Percentiles rank a stretch among this genome's conserved stretches.
Conservation (phyloP, 2,329 filamentous ascomycete species). For the Phyllosticta citribraziliensis region DNA sequence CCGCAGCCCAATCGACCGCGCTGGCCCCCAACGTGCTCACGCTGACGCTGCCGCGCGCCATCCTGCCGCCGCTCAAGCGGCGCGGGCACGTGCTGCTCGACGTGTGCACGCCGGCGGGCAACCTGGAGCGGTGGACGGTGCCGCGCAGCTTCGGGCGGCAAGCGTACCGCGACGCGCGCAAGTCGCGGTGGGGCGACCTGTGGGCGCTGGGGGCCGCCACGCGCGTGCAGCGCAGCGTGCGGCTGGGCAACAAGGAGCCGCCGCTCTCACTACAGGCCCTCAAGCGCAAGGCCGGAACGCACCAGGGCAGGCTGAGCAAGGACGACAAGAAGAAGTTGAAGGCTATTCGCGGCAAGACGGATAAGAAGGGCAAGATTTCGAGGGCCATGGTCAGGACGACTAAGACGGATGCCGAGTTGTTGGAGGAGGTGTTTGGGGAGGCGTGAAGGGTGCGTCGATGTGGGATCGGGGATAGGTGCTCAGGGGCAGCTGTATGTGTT, state of each 20-base stretch:
- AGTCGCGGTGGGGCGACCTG: constrained; percentile 82
- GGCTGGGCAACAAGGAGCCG: constrained; percentile 44
- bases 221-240: constrained; percentile 51
- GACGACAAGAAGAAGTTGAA: constrained; percentile 29
- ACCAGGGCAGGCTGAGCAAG: constrained; percentile 20
- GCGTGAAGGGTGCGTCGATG: no score
- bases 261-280: constrained; percentile 24
- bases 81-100: constrained; percentile 83
- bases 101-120: constrained; percentile 76
- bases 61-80: constrained; percentile 77
- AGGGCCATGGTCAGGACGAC: constrained; percentile 1
- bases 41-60: constrained; percentile 64
- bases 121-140: constrained; percentile 88
- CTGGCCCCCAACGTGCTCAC: constrained; percentile 30
- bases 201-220: constrained; percentile 96
- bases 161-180: constrained; percentile 87
- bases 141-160: constrained; percentile 69
- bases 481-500: no score
- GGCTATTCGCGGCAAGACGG: constrained; percentile 28
- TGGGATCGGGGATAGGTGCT: no score
- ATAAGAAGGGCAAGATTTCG: constrained; percentile 31
- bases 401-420: background rate
- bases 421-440: background rate
- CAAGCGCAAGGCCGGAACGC: constrained; percentile 16
- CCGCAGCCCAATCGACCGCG: background rate